Percentiles rank a stretch among this genome's conserved stretches.
Evolutionary conservation across 345 rosid species (phyloP).

Genomic region (Rhizophora apiculata): DNA sequence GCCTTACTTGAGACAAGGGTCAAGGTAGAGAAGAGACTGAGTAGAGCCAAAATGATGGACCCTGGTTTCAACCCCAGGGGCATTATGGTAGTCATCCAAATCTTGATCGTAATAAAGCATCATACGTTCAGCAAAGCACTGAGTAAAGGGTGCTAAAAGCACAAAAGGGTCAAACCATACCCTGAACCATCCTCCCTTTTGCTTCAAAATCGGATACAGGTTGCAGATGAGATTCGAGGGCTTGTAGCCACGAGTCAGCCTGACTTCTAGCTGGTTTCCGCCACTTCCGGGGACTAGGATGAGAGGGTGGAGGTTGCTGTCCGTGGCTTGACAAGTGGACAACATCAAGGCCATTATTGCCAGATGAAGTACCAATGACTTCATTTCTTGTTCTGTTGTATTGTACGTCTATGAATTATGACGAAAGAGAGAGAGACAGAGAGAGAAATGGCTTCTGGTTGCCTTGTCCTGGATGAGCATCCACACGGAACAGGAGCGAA

Average conservation of each 20-base stretch:
- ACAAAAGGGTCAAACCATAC: slow-evolving; percentile 78
- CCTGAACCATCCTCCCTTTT: slow-evolving; percentile 76
- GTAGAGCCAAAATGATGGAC: slow-evolving; percentile 68
- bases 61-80: slow-evolving; percentile 73
- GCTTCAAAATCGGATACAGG: slow-evolving; percentile 46
- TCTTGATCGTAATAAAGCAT: slow-evolving; percentile 52
- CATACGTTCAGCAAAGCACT: slow-evolving; percentile 75
- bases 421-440: not conserved
- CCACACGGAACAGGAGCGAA: not conserved
- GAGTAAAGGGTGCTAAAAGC: slow-evolving; percentile 58
- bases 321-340: slow-evolving; percentile 31
- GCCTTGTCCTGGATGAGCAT: too few species aligned
- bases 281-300: slow-evolving; percentile 81
- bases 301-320: slow-evolving; percentile 54
- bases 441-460: not conserved
- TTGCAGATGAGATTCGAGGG: slow-evolving; percentile 51
- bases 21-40: slow-evolving; percentile 57
- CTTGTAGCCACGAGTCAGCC: slow-evolving; percentile 55
- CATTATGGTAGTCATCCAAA: slow-evolving; percentile 66
- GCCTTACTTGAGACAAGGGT: slow-evolving; percentile 66
- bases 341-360: slow-evolving; percentile 28
- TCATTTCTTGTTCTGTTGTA: slow-evolving; percentile 16
- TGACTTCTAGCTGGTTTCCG: slow-evolving; percentile 79
- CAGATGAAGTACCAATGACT: slow-evolving; percentile 10
- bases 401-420: not conserved